Evolutionary conservation across 805 yeast species (phyloP).

Genomic region (Saturnispora kantuleensis): DNA sequence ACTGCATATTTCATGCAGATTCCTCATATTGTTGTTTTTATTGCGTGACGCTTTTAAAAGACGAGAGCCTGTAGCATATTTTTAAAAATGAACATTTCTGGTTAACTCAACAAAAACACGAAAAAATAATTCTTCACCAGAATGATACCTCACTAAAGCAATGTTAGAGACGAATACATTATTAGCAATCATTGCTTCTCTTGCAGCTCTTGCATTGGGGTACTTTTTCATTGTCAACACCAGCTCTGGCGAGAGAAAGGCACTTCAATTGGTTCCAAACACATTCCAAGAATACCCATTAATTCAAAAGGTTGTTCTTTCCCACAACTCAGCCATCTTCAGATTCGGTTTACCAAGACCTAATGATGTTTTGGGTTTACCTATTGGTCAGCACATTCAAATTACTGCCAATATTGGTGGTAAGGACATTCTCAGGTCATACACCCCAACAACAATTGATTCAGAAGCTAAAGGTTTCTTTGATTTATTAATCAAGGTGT

Average conservation of each 20-base stretch:
- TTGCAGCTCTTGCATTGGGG: conserved; percentile 18
- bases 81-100: too few relatives aligned
- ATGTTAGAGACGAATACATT: conserved; percentile 5
- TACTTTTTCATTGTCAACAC: conserved; percentile 8
- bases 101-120: background rate
- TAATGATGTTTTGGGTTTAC: conserved; percentile 71
- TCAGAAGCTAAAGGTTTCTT: conserved; percentile 66
- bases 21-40: too few relatives aligned
- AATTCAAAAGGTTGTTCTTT: conserved; percentile 61
- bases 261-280: conserved; percentile 44
- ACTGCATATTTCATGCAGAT: too few relatives aligned
- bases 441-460: conserved; percentile 83
- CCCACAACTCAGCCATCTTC: conserved; percentile 76
- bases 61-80: too few relatives aligned
- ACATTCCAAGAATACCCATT: conserved; percentile 72
- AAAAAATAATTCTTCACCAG: background rate
- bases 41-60: too few relatives aligned
- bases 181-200: background rate
- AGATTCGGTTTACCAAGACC: conserved; percentile 74
- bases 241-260: conserved; percentile 30
- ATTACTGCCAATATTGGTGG: conserved; percentile 68
- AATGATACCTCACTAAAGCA: too few relatives aligned
- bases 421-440: conserved; percentile 74
- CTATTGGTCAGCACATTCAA: conserved; percentile 89
- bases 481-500: conserved; percentile 77